Conservation (phyloP, 2,329 filamentous ascomycete genomes). For the Fusarium sp. region DNA sequence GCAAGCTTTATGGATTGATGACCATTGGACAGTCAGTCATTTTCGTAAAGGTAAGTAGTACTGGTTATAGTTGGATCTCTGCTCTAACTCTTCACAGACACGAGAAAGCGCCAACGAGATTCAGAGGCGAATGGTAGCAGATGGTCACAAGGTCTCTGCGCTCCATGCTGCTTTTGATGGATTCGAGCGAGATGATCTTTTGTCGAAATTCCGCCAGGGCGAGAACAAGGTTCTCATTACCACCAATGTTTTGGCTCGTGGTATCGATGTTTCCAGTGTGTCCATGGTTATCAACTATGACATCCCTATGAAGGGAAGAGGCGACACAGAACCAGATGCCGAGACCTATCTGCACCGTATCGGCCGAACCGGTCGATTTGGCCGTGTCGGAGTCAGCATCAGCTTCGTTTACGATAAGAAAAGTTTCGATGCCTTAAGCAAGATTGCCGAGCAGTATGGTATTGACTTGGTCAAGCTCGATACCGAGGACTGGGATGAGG, state of each 20-base stretch:
- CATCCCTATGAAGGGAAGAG: slow-evolving; percentile 77
- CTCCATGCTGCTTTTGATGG: slow-evolving; percentile 91
- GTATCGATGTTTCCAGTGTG: slow-evolving; percentile 90
- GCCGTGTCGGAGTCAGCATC: slow-evolving; percentile 94
- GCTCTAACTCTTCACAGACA: slow-evolving; percentile 62
- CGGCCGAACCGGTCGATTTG: slow-evolving; percentile 94
- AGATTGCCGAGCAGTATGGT: slow-evolving; percentile 82
- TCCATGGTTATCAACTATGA: slow-evolving; percentile 99
- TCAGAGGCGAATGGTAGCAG: slow-evolving; percentile 82
- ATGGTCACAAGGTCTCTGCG: slow-evolving; percentile 91
- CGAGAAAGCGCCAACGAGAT: slow-evolving; percentile 88
- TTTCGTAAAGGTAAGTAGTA: slow-evolving; percentile 80
- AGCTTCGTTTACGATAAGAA: slow-evolving; percentile 90
- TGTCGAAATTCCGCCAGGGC: slow-evolving; percentile 86
- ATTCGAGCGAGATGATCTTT: slow-evolving; percentile 80
- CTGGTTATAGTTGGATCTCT: not conserved
- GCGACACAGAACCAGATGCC: slow-evolving; percentile 85
- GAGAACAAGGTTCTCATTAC: slow-evolving; percentile 96
- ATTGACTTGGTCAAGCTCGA: slow-evolving; percentile 85
- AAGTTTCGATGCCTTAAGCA: slow-evolving; percentile 80
- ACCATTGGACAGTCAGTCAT: slow-evolving; percentile 98
- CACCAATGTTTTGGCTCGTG: slow-evolving; percentile 94
- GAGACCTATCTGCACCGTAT: slow-evolving; percentile 99
- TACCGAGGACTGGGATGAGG: slow-evolving; percentile 88
- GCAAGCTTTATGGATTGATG: slow-evolving; percentile 94